A percentile compares a stretch with the other conserved stretches of the same genome.
These are phyloP conservation scores for Waitea zeae DNA, from an alignment of 1,284 basidiomycete species.

Conservation along the genomic window DNA sequence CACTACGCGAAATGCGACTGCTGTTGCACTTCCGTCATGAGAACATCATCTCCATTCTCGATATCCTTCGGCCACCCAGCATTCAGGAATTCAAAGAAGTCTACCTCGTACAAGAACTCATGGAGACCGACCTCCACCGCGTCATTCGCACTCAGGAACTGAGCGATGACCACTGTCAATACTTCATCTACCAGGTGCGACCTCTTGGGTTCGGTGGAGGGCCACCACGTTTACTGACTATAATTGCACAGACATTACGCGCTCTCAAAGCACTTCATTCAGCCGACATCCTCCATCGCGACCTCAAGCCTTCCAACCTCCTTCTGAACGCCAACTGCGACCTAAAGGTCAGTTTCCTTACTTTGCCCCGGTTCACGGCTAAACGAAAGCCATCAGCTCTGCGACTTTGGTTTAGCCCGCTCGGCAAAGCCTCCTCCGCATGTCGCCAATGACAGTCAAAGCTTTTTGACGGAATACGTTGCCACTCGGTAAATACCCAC, in stretches of 20 bases:
- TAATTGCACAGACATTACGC: conserved; percentile 52
- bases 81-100: conserved; percentile 65
- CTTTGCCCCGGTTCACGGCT: conserved; percentile 6
- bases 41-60: conserved; percentile 76
- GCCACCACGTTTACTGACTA: background rate
- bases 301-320: conserved; percentile 87
- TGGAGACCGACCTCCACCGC: conserved; percentile 84
- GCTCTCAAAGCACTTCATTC: conserved; percentile 88
- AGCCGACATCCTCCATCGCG: conserved; percentile 76
- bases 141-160: conserved; percentile 77
- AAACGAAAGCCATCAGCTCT: conserved; percentile 31
- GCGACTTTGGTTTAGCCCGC: conserved; percentile 86
- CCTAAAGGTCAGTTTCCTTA: conserved; percentile 46
- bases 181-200: conserved; percentile 83
- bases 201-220: conserved; percentile 4
- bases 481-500: conserved; percentile 45
- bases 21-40: conserved; percentile 63
- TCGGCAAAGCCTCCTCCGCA: conserved; percentile 69
- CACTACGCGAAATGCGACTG: conserved; percentile 80
- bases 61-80: conserved; percentile 48
- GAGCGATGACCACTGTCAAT: conserved; percentile 84
- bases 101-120: conserved; percentile 75
- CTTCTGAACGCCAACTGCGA: conserved; percentile 91
- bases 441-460: conserved; percentile 65
- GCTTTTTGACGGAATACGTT: conserved; percentile 92